Percentiles rank a stretch among this genome's conserved stretches.
These are phyloP conservation scores for sorghum (Sorghum bicolor) DNA, from an alignment of 176 grass and related monocot species.

Conservation along the genomic window Sorghum_bicolor_NCBIv3 NC_012879.2:1719501-1720000, in stretches of 20 bases:
- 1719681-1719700: not conserved
- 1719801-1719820: conserved; percentile 93
- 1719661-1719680: not conserved
- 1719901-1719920: conserved; percentile 90
- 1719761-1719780: conserved; percentile 92
- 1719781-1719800: conserved; percentile 93
- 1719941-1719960: conserved; percentile 92
- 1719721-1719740: conserved; percentile 40
- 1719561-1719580: not conserved
- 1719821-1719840: conserved; percentile 81
- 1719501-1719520: not conserved
- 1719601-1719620: not conserved
- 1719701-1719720: too few species aligned
- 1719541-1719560: not conserved
- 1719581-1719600: not conserved
- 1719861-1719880: conserved; percentile 82
- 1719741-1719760: conserved; percentile 79
- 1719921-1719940: conserved; percentile 90
- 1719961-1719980: conserved; percentile 99
- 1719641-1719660: not conserved
- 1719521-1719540: not conserved
- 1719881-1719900: conserved; percentile 94
- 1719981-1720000: conserved; percentile 61
- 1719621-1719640: not conserved
- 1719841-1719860: conserved; percentile 86